Evolutionary conservation across 495 filamentous ascomycete genomes (phyloP).

Genomic region (Penicillium cinerascens): DNA sequence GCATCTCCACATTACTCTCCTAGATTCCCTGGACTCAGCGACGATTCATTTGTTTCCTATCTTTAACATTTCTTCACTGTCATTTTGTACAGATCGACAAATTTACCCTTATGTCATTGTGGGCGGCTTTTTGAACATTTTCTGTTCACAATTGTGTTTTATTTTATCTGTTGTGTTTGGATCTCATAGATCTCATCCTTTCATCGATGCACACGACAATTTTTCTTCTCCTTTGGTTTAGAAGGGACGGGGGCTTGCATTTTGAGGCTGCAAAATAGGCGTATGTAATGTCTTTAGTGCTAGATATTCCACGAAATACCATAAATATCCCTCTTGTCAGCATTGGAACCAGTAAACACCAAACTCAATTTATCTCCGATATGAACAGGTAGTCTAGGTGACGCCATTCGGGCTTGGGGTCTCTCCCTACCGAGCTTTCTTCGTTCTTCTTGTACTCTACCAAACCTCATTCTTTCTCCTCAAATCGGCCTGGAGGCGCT

Average conservation of each 20-base stretch:
- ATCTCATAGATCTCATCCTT: slow-evolving; percentile 12
- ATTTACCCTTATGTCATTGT: slow-evolving; percentile 1
- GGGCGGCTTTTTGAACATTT: slow-evolving; percentile 9
- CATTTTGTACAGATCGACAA: slow-evolving; percentile 16
- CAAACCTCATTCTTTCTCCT: too few relatives aligned
- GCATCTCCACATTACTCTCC: slow-evolving; percentile 16
- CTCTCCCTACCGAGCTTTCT: too few relatives aligned
- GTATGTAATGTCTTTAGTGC: slow-evolving; percentile 7
- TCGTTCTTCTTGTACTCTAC: too few relatives aligned
- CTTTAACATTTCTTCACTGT: neutral
- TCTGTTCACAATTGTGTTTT: neutral
- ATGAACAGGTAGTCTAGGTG: too few relatives aligned
- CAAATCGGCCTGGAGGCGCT: too few relatives aligned
- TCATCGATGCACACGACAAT: slow-evolving; percentile 15
- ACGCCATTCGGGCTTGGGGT: too few relatives aligned
- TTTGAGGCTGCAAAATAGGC: neutral
- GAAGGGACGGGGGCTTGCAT: slow-evolving; percentile 12
- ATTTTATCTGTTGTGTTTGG: neutral
- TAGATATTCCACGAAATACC: slow-evolving; percentile 1
- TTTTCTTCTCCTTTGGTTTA: slow-evolving; percentile 4
- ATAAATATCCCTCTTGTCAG: neutral
- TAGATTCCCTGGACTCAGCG: slow-evolving; percentile 32
- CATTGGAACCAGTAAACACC: neutral
- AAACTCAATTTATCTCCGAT: too few relatives aligned
- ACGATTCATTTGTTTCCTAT: slow-evolving; percentile 11